Conservation (phyloP, 2,329 filamentous ascomycete species). For the Fusarium caatingaense region DNA sequence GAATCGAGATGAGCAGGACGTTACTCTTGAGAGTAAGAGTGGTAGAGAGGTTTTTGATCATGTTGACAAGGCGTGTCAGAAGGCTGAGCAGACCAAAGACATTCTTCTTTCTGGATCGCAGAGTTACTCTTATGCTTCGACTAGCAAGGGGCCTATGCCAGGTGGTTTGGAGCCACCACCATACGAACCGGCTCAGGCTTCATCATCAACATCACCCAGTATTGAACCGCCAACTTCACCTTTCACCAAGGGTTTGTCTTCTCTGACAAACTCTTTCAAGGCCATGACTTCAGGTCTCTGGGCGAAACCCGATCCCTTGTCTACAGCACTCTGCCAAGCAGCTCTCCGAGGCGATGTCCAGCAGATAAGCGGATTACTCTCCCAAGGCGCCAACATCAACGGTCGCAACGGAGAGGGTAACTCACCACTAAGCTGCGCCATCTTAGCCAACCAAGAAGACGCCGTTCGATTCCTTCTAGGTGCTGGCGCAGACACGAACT, state of each 20-base stretch:
- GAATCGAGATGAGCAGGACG: slow-evolving; percentile 43
- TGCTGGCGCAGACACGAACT: slow-evolving; percentile 46
- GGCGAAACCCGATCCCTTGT: slow-evolving; percentile 53
- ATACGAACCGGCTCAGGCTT: slow-evolving; percentile 36
- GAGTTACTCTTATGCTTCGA: slow-evolving; percentile 18
- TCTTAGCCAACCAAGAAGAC: slow-evolving; percentile 47
- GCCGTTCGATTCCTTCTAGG: slow-evolving; percentile 50
- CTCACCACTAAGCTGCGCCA: slow-evolving; percentile 51
- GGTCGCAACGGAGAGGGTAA: slow-evolving; percentile 52
- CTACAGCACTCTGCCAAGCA: slow-evolving; percentile 53
- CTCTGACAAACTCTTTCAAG: slow-evolving; percentile 51
- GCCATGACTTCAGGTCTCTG: slow-evolving; percentile 50
- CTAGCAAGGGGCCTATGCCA: slow-evolving; percentile 28
- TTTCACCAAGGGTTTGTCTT: slow-evolving; percentile 44
- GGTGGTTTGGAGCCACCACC: slow-evolving; percentile 41
- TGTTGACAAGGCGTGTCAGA: slow-evolving; percentile 31
- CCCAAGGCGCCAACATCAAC: slow-evolving; percentile 52
- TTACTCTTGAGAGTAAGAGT: slow-evolving; percentile 29
- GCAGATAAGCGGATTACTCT: slow-evolving; percentile 50
- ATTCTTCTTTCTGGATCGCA: slow-evolving; percentile 28
- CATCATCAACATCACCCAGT: slow-evolving; percentile 13
- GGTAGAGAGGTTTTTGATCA: slow-evolving; percentile 38
- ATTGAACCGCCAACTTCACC: slow-evolving; percentile 10
- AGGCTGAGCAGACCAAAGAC: slow-evolving; percentile 27
- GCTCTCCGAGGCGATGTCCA: slow-evolving; percentile 48